Base-by-base conservation (phyloP, 2,329 filamentous ascomycete genomes). In the Stagonosporopsis vannaccii region DNA sequence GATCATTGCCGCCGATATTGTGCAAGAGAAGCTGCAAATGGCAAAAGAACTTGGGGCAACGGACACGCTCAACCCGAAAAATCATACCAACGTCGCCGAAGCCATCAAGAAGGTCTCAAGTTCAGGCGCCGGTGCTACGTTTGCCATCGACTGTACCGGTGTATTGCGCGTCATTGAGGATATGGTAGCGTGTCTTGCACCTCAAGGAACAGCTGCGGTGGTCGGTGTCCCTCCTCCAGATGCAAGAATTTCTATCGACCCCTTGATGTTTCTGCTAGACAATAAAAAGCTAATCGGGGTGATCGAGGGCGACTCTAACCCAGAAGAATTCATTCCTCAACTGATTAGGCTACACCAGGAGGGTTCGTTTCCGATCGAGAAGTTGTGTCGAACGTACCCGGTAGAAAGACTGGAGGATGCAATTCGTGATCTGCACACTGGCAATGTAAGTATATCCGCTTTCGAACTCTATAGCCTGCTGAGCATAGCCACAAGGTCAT, bases 1-100 rank as follows among this genome's bases (percentile, higher is more conserved):
- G 42, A 75, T 84, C 46, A 77, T 84, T 9, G 81, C 76, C 5
- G 74, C 82, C 7, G 81, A 84, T 58, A 68, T 82, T 9, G 72
- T 81, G 12, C 66, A 75, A 7, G 63, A 65, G 4, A 73, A 79
- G 19, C 69, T 84, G 12, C 71, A 75, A 22, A 59, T 83, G 20
- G 81, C 81, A 0, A 74, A 65, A 19, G 70, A 73, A 35, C 70
- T 81, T 12, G 81, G 81, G 22, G 81, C 81, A 3, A 81, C 79
- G 12, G 63, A 77, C 26, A 69, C 64, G 0, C 59, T 81, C 43
- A 77, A 79, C 58, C 71, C 74, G 6, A 72, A 63, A 40, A 56
- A 60, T 20, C 45, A 50, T 17, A 49, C 22, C 13, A 32, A 75
- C 46, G 59, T 79, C 12, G 69, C 65, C 11, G 56, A 65, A 20